Evolutionary conservation across 2,329 filamentous ascomycete species (phyloP), one percentile per base, ranked within the genome.

Genomic region (Tolypocladium capitatum): DNA sequence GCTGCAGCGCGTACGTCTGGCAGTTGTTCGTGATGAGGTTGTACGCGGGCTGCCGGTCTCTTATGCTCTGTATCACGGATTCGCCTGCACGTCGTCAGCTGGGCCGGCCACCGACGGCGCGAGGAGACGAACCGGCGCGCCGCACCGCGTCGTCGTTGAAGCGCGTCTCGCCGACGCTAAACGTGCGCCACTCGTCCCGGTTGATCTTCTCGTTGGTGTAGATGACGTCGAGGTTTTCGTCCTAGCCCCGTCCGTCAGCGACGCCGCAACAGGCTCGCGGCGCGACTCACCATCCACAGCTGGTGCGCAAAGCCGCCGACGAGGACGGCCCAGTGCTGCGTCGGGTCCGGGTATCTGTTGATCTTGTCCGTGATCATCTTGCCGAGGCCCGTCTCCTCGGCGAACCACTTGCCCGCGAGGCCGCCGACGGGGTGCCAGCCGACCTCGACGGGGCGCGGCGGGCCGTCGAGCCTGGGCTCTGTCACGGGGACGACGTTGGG

Each of bases 21-120:
- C 76, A 80, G 59, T 80, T 80, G 58, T 80, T 80, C 52, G 66
- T 73, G 56, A 80, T 78, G 48, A 80, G 66, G 47, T 78, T 78
- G 59, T 80, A 80, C 1, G 63, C 71, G 0, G 74, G 68, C 10
- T 68, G 66, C 45, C 63, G 68, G 32, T 67, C 59, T 7, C 75
- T 62, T 56, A 79, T 78, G 16, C 68, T 67, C 20, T 71, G 66
- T 33, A 79, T 78, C 0, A 73, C 70, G 52, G 70, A 71, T 49
- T 78, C 74, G 18, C 69, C 73, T 73, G n/a, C n/a, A 46, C 8
- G 16, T 11, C n/a, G n/a, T n/a, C n/a, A n/a, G n/a, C n/a, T n/a
- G n/a, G n/a, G n/a, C n/a, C n/a, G n/a, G n/a, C n/a, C n/a, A n/a
- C n/a, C n/a, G n/a, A n/a, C n/a, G n/a, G n/a, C n/a, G n/a, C n/a